Conservation (phyloP, 1,284 basidiomycete species). For the Ceratobasidium theobromae region DNA sequence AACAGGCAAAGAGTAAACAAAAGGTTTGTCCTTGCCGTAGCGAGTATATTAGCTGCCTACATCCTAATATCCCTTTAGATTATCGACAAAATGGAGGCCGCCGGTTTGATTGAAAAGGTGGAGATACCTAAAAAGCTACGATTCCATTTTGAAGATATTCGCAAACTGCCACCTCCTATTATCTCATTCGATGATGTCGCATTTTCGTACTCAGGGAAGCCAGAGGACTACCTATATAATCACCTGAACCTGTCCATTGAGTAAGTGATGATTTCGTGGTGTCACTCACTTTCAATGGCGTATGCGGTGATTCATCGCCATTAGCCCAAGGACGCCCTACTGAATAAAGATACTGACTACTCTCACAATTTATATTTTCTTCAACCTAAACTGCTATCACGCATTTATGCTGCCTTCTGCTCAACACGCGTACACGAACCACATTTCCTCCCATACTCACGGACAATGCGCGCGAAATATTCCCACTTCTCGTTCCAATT, state of each 20-base stretch:
- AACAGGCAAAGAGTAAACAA: constrained; percentile 99
- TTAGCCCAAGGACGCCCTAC: no score
- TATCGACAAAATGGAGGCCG: constrained; percentile 99
- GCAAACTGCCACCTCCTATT: constrained; percentile 93
- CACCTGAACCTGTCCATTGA: constrained; percentile 93
- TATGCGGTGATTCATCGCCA: no score
- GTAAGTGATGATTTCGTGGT: constrained; percentile 54
- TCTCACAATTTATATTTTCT: no score
- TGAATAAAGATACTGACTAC: no score
- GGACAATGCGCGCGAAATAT: background rate
- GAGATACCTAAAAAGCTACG: constrained; percentile 70
- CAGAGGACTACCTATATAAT: constrained; percentile 85
- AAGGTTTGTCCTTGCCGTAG: constrained; percentile 54
- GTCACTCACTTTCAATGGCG: no score
- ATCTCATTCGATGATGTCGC: constrained; percentile 95
- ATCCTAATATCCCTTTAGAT: constrained; percentile 50
- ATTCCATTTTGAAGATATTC: constrained; percentile 96
- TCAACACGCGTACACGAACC: no score
- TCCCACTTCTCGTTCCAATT: background rate
- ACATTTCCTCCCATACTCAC: background rate
- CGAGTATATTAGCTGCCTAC: background rate
- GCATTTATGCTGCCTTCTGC: no score
- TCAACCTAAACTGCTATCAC: no score
- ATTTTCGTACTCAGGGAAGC: constrained; percentile 91
- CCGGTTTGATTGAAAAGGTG: constrained; percentile 91